Evolutionary conservation across 768 basidiomycete species (phyloP).

Genomic region (Cubamyces lactineus): DNA sequence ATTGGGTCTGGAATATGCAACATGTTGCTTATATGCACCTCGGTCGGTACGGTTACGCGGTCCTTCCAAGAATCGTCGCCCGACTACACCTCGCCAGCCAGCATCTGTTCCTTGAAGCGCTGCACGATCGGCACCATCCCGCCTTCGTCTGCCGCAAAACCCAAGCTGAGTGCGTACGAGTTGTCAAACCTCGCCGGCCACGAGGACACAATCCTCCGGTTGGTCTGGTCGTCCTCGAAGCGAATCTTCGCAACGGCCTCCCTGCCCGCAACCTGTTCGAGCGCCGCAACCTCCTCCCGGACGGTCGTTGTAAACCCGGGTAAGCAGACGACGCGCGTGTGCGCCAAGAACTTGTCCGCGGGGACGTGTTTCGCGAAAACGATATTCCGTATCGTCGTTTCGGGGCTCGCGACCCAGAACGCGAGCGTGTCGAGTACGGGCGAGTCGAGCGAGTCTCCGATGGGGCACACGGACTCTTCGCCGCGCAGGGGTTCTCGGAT

Average conservation of each 20-base stretch:
- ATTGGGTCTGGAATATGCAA: conserved; percentile 8
- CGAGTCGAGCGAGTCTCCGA: conserved; percentile 48
- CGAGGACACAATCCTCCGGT: conserved; percentile 47
- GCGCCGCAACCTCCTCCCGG: conserved; percentile 55
- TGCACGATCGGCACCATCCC: conserved; percentile 50
- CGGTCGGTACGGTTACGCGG: too few relatives aligned
- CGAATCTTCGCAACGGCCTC: conserved; percentile 49
- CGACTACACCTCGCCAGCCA: conserved; percentile 28
- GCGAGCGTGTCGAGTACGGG: conserved; percentile 47
- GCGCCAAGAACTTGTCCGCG: conserved; percentile 42
- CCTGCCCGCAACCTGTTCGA: conserved; percentile 54
- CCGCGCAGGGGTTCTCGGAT: conserved; percentile 63
- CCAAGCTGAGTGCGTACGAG: conserved; percentile 45
- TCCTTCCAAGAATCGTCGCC: too few relatives aligned
- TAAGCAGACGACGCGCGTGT: conserved; percentile 58
- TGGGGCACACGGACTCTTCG: conserved; percentile 51
- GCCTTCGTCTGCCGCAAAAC: conserved; percentile 48
- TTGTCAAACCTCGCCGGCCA: conserved; percentile 54
- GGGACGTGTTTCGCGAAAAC: conserved; percentile 51
- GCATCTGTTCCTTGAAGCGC: conserved; percentile 40
- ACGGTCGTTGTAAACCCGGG: conserved; percentile 64
- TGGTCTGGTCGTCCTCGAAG: conserved; percentile 49
- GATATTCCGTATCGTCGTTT: conserved; percentile 57
- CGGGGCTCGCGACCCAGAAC: conserved; percentile 54
- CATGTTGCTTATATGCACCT: background rate